phyloP scores from a whole-genome alignment of 108 stramenopile genomes.

The Fragilariopsis cylindrus region DNA sequence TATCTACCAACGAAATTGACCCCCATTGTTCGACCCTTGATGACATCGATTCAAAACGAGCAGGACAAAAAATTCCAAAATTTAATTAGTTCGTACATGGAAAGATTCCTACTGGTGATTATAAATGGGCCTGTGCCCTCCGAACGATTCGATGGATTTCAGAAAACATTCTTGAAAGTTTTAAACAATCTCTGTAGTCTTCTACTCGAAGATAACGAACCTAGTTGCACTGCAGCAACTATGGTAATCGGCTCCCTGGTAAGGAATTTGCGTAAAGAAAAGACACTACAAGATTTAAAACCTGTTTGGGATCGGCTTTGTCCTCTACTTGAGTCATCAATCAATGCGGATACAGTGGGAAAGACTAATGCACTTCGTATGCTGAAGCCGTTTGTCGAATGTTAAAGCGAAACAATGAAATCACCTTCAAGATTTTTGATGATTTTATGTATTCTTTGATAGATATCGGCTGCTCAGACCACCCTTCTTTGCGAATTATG shows the following conservation, averaged over 20 bases:
- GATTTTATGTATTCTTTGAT: constrained; percentile 12
- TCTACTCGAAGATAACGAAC: constrained; percentile 13
- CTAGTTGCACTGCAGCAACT: constrained; percentile 10
- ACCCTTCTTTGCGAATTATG: neutral
- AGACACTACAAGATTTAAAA: neutral
- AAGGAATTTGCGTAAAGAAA: neutral
- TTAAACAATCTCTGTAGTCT: constrained; percentile 42
- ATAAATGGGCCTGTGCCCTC: constrained; percentile 18
- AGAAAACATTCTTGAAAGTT: constrained; percentile 50
- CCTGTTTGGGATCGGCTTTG: constrained; percentile 25
- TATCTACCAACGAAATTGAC: constrained; percentile 63
- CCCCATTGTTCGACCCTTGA: constrained; percentile 62
- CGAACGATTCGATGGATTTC: constrained; percentile 28
- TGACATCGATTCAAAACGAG: constrained; percentile 79
- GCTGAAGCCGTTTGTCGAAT: constrained; percentile 21
- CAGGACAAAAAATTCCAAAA: constrained; percentile 18
- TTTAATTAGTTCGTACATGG: constrained; percentile 32
- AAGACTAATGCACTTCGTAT: neutral
- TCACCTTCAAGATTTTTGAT: constrained; percentile 6
- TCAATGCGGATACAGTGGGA: neutral
- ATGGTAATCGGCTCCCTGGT: constrained; percentile 14
- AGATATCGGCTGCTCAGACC: constrained; percentile 2
- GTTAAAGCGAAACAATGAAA: neutral
- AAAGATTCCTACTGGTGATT: constrained; percentile 27
- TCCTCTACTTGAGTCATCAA: neutral